phyloP scores from a whole-genome alignment of 2,329 filamentous ascomycete species.

The Hypoxylon sp. region DNA sequence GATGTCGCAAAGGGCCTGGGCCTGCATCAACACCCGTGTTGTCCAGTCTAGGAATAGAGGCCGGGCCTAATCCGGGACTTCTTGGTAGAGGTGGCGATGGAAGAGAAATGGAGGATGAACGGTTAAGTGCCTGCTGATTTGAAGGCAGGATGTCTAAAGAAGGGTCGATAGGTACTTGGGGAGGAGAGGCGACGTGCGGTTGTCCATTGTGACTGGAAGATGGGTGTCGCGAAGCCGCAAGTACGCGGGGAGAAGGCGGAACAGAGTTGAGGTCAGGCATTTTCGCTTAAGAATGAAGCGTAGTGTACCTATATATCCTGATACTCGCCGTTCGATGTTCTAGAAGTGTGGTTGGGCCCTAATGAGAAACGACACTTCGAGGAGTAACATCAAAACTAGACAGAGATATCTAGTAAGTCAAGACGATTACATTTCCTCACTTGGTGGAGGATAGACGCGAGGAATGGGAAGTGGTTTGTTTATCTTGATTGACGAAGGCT shows the following conservation, averaged over 20 bases:
- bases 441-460: no score
- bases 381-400: constrained; percentile 3
- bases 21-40: constrained; percentile 61
- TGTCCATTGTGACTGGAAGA: constrained; percentile 53
- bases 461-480: no score
- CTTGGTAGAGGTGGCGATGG: constrained; percentile 44
- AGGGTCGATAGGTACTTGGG: constrained; percentile 48
- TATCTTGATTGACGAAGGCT: no score
- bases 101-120: constrained; percentile 49
- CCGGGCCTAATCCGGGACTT: constrained; percentile 40
- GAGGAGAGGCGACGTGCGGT: constrained; percentile 39
- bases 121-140: constrained; percentile 56
- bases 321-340: constrained; percentile 4
- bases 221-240: constrained; percentile 54
- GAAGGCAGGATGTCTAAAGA: constrained; percentile 66
- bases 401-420: not conserved
- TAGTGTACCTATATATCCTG: no score
- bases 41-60: constrained; percentile 44
- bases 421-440: constrained; percentile 7
- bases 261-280: constrained; percentile 63
- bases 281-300: constrained; percentile 8
- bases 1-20: constrained; percentile 82
- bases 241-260: constrained; percentile 58
- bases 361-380: no score
- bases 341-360: constrained; percentile 1